These are phyloP conservation scores for Rhytidhysteron rufulum DNA, from an alignment of 2,329 filamentous ascomycete species.

Conservation along the genomic window DNA sequence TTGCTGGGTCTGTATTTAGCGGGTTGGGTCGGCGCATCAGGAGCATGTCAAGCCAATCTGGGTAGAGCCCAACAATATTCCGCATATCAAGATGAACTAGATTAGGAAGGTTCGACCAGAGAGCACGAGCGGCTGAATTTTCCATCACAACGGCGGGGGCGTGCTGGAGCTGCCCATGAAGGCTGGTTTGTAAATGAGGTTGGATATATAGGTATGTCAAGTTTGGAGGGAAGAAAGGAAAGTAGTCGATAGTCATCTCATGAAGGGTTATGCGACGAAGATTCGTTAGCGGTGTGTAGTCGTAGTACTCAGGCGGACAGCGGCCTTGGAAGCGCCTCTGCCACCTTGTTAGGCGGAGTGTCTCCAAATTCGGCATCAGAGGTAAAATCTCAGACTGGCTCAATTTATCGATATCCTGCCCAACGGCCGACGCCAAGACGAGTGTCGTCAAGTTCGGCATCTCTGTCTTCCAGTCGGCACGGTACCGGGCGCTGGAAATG, in stretches of 20 bases:
- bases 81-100: background rate
- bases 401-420: background rate
- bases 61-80: background rate
- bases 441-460: constrained; percentile 23
- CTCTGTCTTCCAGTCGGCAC: constrained; percentile 19
- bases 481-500: background rate
- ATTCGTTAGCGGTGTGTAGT: constrained; percentile 7
- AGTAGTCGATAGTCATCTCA: background rate
- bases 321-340: background rate
- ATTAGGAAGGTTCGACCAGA: background rate
- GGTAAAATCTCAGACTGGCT: constrained; percentile 5
- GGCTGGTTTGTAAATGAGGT: background rate
- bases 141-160: background rate
- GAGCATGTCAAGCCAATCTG: background rate
- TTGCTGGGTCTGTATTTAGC: background rate
- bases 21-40: background rate
- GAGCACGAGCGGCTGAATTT: background rate
- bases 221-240: constrained; percentile 14
- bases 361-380: constrained; percentile 14
- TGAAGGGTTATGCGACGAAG: constrained; percentile 14
- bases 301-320: background rate
- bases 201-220: constrained; percentile 13
- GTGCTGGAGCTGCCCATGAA: background rate
- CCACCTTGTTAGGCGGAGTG: constrained; percentile 11
- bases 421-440: constrained; percentile 7